Evolutionary conservation across 2,329 filamentous ascomycete genomes (phyloP), one percentile per base, ranked within the genome.

Genomic region (Amauroascus niger): DNA sequence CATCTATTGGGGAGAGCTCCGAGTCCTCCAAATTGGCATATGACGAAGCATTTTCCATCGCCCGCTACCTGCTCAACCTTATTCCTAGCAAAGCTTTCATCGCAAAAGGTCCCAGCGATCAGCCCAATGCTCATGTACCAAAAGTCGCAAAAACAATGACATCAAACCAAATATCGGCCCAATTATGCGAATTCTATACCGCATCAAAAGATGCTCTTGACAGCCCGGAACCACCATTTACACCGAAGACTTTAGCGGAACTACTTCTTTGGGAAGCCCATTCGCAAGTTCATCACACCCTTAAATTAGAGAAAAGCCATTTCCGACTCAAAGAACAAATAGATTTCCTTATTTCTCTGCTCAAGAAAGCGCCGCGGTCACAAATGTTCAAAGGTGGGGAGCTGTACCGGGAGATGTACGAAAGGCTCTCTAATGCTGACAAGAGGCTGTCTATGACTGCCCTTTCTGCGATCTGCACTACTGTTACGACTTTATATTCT

Each of bases 161-260:
- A 26, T 53, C 59, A 4, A 51, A 58, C n/a, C 64, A 82, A 35
- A 69, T 86, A 9, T 67, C 86, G 44, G 78, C 78, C 57, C 79
- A 70, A 55, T 81, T 88, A 49, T 77, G 75, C 60, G 70, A 72
- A 8, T 89, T 88, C 62, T 89, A 89, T 65, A 74, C 82, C 32
- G 74, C 79, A 56, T 83, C 86, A 56, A 84, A 87, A 65, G 83
- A 82, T 40, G 87, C 81, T 59, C 70, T 86, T 18, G 84, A 88
- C 55, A 76, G 78, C 33, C 75, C 76, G 6, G 67, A 76, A 4
- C 72, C 79, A 2, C 86, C 86, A 3, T 84, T 86, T 59, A 68
- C 73, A 8, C 68, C 78, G 5, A 70, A 71, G 16, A 72, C 77
- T 20, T 68, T 82, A 22, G 80, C 79, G n/a, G 78, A 82, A 59